Base-by-base conservation (phyloP, 768 basidiomycete genomes). In the Thelephora aurantiotincta region DNA sequence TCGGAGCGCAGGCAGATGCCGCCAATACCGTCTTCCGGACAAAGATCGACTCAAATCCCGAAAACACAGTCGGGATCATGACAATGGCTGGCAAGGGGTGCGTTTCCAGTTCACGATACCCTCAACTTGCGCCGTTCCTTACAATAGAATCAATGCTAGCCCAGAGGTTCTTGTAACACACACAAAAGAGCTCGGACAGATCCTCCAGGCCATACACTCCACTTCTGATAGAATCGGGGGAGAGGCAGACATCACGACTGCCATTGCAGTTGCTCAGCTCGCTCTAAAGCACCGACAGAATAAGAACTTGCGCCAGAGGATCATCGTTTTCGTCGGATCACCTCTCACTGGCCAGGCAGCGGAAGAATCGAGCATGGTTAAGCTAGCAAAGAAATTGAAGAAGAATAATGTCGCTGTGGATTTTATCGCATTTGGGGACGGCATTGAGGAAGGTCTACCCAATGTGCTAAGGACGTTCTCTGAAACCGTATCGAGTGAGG, bases 391-490 rank as follows among this genome's bases (percentile, higher is more conserved):
- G 72, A 96, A 91, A 64, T 72, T 99, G 52, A 97, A 97, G 74
- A 99, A 99, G 80, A 98, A 98, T 63, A 99, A 97, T 57, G 91
- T 99, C 37, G 88, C 93, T 1, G 74, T 98, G 20, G 96, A 99
- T 63, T 71, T 98, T 45, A 70, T 98, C 23, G 76, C 76, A 5
- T 97, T 90, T 63, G 94, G 94, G 1, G 93, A 94, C 56, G 86
- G 80, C 5, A 85, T 92, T 41, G 84, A 82, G 59, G 77, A 78
- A 44, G 80, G 75, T 50, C 78, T 78, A 38, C 76, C 71, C 43
- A 77, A 77, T 13, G 76, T 89, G 48, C 69, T 99, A 51, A 74
- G 70, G 57, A 72, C 80, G 3, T 89, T 99, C 58, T 76, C 94
- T 41, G 92, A 97, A 23, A 82, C 76, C 51, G 81, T 80, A 42